A percentile compares a stretch with the other conserved stretches of the same genome.
Evolutionary conservation across 2,329 filamentous ascomycete genomes (phyloP).

Genomic region (Curvularia verruculosa): DNA sequence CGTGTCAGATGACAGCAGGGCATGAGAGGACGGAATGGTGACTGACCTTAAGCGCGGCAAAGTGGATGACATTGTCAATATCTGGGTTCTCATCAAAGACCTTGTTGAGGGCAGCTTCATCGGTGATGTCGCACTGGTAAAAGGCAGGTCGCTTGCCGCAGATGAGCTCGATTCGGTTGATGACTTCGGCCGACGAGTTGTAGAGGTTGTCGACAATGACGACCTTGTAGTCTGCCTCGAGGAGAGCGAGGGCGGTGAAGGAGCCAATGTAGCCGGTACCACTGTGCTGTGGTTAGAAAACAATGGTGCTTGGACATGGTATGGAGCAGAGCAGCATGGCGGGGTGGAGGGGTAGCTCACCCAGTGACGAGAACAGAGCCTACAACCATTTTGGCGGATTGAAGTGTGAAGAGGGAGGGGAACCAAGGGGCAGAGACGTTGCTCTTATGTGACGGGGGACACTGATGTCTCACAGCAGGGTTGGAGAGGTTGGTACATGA

Average conservation of each 20-base stretch:
- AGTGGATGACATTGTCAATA: slow-evolving; percentile 98
- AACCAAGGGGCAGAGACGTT: background rate
- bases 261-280: slow-evolving; percentile 99
- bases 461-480: slow-evolving; percentile 15
- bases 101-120: slow-evolving; percentile 80
- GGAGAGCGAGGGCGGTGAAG: slow-evolving; percentile 89
- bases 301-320: slow-evolving; percentile 6
- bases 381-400: slow-evolving; percentile 66
- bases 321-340: slow-evolving; percentile 16
- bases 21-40: background rate
- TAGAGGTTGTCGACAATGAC: slow-evolving; percentile 96
- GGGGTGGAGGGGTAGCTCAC: slow-evolving; percentile 60
- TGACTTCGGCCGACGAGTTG: slow-evolving; percentile 90
- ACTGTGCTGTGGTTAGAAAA: slow-evolving; percentile 57
- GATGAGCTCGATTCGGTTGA: slow-evolving; percentile 95
- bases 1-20: slow-evolving; percentile 12
- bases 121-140: slow-evolving; percentile 85
- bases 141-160: slow-evolving; percentile 85
- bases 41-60: slow-evolving; percentile 89
- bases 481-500: slow-evolving; percentile 25
- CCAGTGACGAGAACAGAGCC: slow-evolving; percentile 92
- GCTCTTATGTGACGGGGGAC: slow-evolving; percentile 2
- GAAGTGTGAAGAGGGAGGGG: background rate
- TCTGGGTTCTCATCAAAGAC: slow-evolving; percentile 88
- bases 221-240: slow-evolving; percentile 94